These are phyloP conservation scores for Podila horticola DNA, from an alignment of 192 early-diverging fungal genomes.

Conservation along the genomic window DNA sequence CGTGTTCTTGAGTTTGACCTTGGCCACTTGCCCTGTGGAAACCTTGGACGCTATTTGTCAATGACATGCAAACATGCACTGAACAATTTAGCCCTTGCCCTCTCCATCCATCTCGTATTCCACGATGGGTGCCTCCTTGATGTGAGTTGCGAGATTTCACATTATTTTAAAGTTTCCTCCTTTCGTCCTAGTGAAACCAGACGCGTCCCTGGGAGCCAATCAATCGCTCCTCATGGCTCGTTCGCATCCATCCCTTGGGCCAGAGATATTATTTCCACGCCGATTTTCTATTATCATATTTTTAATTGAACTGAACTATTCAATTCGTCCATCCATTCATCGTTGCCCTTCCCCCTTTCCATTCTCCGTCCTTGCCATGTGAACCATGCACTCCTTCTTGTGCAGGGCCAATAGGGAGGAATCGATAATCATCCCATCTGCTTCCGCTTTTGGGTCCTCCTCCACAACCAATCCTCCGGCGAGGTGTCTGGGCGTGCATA, in stretches of 20 bases:
- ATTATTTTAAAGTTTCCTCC: background rate
- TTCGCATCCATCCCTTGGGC: background rate
- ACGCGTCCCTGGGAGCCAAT: background rate
- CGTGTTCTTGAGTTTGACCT: conserved; percentile 32
- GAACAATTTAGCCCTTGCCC: too few relatives aligned
- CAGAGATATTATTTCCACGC: background rate
- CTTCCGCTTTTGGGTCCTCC: too few relatives aligned
- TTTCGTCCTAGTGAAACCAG: background rate
- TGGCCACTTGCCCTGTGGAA: conserved; percentile 33
- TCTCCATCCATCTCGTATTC: too few relatives aligned
- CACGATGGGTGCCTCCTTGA: background rate
- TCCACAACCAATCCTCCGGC: too few relatives aligned
- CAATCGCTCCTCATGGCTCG: background rate
- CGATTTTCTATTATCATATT: background rate
- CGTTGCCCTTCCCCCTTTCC: too few relatives aligned
- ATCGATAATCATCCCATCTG: too few relatives aligned
- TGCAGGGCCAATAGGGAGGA: too few relatives aligned
- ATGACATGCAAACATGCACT: background rate
- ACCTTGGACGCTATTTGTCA: conserved; percentile 7
- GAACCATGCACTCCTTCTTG: too few relatives aligned
- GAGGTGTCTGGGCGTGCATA: too few relatives aligned
- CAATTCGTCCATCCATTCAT: too few relatives aligned
- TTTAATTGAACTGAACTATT: background rate
- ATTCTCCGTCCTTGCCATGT: too few relatives aligned
- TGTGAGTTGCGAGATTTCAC: background rate